Evolutionary conservation across 495 filamentous ascomycete genomes (phyloP).

Genomic region (Hapsidospora chrysogenum): DNA sequence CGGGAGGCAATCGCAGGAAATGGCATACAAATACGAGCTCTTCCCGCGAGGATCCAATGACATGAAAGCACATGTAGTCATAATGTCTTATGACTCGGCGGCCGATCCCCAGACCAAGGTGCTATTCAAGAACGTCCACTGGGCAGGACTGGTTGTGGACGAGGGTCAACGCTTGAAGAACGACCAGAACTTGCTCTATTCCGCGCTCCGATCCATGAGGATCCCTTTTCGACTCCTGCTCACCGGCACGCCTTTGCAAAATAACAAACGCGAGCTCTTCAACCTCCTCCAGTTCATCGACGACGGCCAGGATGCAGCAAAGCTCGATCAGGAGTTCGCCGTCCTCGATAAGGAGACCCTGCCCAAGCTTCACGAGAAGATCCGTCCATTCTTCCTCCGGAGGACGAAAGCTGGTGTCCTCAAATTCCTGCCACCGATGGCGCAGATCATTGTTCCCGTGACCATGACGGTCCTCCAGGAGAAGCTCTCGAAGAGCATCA

Average conservation of each 20-base stretch:
- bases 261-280: slow-evolving; percentile 86
- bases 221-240: slow-evolving; percentile 69
- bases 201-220: slow-evolving; percentile 49
- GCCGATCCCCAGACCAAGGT: slow-evolving; percentile 44
- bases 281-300: slow-evolving; percentile 92
- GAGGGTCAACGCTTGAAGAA: slow-evolving; percentile 96
- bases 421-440: slow-evolving; percentile 79
- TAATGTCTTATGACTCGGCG: slow-evolving; percentile 87
- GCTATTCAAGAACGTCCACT: slow-evolving; percentile 51
- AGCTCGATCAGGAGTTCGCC: slow-evolving; percentile 58
- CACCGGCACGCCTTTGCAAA: slow-evolving; percentile 86
- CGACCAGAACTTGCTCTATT: slow-evolving; percentile 69
- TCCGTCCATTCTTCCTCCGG: slow-evolving; percentile 54
- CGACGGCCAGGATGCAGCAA: slow-evolving; percentile 41
- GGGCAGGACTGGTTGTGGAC: slow-evolving; percentile 84
- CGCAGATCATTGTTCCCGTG: slow-evolving; percentile 85
- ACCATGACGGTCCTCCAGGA: slow-evolving; percentile 87
- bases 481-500: slow-evolving; percentile 85
- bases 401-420: slow-evolving; percentile 84
- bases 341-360: slow-evolving; percentile 68
- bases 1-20: slow-evolving; percentile 44
- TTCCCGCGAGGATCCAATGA: slow-evolving; percentile 39
- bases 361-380: slow-evolving; percentile 60
- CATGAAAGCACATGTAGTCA: slow-evolving; percentile 75
- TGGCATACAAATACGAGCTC: slow-evolving; percentile 66